Conservation (phyloP, 202 grass and related monocot species). For the Setaria viridis region DNA sequence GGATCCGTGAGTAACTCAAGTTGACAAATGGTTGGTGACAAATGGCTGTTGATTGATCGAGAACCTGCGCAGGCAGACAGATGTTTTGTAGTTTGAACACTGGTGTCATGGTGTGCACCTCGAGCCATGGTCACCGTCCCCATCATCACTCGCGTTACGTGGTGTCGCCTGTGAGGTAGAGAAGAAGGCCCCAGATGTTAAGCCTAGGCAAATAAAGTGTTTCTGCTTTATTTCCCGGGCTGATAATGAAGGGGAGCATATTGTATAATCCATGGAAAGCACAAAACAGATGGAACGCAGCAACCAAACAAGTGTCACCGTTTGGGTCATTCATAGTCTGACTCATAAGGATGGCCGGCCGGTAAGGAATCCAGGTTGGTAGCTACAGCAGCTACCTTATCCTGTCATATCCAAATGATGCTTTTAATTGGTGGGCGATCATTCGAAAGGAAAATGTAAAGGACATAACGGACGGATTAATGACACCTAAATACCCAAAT, state of each 20-base stretch:
- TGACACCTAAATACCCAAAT: no score
- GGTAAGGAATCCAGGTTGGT: no score
- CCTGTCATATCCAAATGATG: not conserved
- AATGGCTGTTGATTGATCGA: no score
- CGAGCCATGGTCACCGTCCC: conserved; percentile 28
- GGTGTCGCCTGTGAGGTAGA: conserved; percentile 3
- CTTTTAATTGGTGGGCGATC: not conserved
- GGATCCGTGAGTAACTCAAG: conserved; percentile 39
- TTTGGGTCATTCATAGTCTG: conserved; percentile 6
- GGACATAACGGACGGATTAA: no score
- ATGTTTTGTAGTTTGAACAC: no score
- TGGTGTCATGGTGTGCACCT: no score
- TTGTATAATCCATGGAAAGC: not conserved
- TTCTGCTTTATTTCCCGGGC: not conserved
- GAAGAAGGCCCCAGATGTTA: not conserved
- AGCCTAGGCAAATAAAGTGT: not conserved
- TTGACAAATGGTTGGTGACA: conserved; percentile 41
- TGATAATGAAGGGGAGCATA: not conserved
- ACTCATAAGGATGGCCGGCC: not conserved
- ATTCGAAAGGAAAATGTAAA: not conserved
- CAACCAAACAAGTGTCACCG: conserved; percentile 5
- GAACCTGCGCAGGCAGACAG: no score
- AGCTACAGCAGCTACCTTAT: not conserved
- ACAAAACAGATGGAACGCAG: conserved; percentile 11
- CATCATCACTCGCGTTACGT: conserved; percentile 35